Conservation (phyloP, 2,329 filamentous ascomycete species). For the Ophiostoma quercus region DNA sequence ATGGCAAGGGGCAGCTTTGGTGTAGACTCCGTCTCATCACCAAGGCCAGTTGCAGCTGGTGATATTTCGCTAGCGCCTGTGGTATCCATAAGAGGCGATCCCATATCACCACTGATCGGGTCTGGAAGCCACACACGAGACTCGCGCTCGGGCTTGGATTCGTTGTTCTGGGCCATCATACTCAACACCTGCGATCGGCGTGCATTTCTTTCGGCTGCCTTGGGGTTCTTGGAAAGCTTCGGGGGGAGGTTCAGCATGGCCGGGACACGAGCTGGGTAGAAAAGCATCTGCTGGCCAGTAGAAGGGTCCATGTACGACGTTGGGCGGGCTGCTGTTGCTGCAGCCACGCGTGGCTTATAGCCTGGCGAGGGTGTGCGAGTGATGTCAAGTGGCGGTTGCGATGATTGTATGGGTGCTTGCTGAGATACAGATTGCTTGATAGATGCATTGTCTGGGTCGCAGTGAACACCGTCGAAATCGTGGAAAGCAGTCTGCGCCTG, state of each 20-base stretch:
- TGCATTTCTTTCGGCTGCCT: conserved; percentile 58
- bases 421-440: neutral
- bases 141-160: conserved; percentile 28
- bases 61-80: no score
- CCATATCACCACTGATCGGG: conserved; percentile 38
- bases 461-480: conserved; percentile 79
- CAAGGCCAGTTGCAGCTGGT: neutral
- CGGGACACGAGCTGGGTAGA: conserved; percentile 91
- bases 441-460: conserved; percentile 47
- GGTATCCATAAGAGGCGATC: conserved; percentile 24
- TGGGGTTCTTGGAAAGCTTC: conserved; percentile 70
- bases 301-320: conserved; percentile 58
- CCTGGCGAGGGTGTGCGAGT: neutral
- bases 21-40: neutral
- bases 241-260: conserved; percentile 89
- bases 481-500: conserved; percentile 64
- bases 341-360: neutral
- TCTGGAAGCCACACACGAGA: conserved; percentile 44
- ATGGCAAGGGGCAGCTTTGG: neutral
- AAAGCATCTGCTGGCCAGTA: conserved; percentile 78
- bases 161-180: conserved; percentile 41
- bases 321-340: conserved; percentile 36
- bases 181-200: conserved; percentile 69
- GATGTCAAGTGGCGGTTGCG: neutral
- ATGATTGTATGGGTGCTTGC: neutral